Percentiles rank a stretch among this genome's conserved stretches.
Conservation (phyloP, 345 rosid species). For the Dimocarpus longan region DNA sequence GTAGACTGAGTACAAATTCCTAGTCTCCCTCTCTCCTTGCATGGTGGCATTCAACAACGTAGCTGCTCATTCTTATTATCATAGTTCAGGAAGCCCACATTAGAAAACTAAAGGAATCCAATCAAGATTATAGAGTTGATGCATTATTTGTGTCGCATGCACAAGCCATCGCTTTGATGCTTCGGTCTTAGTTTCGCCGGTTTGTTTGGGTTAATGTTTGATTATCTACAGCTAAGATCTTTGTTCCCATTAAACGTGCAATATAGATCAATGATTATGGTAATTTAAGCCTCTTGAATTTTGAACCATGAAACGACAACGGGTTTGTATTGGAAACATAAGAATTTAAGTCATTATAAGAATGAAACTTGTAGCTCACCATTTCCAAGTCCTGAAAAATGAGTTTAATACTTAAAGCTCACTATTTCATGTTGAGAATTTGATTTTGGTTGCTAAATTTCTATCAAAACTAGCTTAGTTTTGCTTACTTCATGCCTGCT, state of each 20-base stretch:
- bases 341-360: too few relatives aligned
- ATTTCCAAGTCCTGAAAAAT: not conserved
- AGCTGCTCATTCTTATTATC: not conserved
- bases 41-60: not conserved
- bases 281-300: too few relatives aligned
- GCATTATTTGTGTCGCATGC: not conserved
- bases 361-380: not conserved
- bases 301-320: not conserved
- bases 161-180: not conserved
- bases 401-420: not conserved
- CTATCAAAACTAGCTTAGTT: too few relatives aligned
- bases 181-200: not conserved
- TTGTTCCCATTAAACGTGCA: not conserved
- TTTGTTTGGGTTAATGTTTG: not conserved
- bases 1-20: not conserved
- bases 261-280: not conserved
- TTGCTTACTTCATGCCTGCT: too few relatives aligned
- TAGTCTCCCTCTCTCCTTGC: not conserved
- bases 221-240: not conserved
- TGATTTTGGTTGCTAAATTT: too few relatives aligned
- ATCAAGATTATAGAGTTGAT: not conserved
- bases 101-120: not conserved
- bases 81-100: not conserved
- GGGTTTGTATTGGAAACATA: not conserved
- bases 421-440: not conserved